Conservation (phyloP, 305 asterid species). For the Striga hermonthica region DNA sequence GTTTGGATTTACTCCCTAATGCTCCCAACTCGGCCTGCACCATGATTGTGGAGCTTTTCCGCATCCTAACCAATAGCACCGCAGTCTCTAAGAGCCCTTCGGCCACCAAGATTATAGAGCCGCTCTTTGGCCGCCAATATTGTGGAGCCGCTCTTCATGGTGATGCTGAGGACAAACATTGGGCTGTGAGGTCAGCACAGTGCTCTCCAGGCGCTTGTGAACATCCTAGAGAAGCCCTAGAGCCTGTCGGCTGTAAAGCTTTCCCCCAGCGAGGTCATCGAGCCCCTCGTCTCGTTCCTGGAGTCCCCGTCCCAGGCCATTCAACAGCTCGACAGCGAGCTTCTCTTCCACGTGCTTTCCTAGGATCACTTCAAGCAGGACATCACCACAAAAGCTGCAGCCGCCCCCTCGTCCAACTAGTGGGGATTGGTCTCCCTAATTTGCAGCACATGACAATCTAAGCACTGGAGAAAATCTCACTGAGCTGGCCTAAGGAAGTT, state of each 20-base stretch:
- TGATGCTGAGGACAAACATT: conserved; percentile 65
- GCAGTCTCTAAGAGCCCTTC: conserved; percentile 64
- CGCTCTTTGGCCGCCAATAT: conserved; percentile 72
- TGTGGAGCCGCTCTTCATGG: conserved; percentile 74
- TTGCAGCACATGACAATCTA: conserved; percentile 77
- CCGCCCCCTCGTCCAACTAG: conserved; percentile 78
- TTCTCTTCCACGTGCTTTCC: conserved; percentile 74
- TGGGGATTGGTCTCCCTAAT: conserved; percentile 67
- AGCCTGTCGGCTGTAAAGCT: conserved; percentile 62
- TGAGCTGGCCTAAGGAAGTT: conserved; percentile 81
- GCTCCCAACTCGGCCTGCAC: conserved; percentile 74
- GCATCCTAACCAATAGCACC: conserved; percentile 85
- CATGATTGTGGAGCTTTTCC: conserved; percentile 78
- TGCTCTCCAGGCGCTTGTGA: conserved; percentile 85
- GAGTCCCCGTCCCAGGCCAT: conserved; percentile 85
- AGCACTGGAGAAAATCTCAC: conserved; percentile 68
- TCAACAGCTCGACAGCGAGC: conserved; percentile 81
- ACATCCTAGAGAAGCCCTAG: conserved; percentile 84
- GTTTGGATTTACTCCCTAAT: conserved; percentile 65
- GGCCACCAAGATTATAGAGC: conserved; percentile 70
- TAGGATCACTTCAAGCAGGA: conserved; percentile 87
- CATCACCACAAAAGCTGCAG: conserved; percentile 70
- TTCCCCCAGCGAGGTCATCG: conserved; percentile 74
- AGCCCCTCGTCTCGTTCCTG: conserved; percentile 66
- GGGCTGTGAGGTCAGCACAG: conserved; percentile 88